phyloP scores from a whole-genome alignment of 1,139 yeast species.

The Kodamaea anthophila region DNA sequence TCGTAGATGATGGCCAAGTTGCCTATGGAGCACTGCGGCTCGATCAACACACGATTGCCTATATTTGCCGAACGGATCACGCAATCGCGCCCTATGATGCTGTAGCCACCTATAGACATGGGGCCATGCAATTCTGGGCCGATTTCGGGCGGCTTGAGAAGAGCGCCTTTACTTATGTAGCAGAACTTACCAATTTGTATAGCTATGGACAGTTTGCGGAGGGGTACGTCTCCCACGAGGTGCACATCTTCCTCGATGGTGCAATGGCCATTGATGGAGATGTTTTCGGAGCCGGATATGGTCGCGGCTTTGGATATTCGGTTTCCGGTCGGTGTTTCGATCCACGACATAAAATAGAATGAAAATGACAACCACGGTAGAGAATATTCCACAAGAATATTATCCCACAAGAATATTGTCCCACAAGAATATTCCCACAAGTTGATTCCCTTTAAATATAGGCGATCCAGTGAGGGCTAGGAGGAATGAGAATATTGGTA shows the following conservation, averaged over 20 bases:
- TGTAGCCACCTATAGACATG: constrained; percentile 52
- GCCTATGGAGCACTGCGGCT: constrained; percentile 31
- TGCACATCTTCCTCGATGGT: constrained; percentile 23
- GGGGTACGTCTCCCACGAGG: constrained; percentile 18
- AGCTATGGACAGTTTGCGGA: constrained; percentile 14
- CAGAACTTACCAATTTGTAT: constrained; percentile 52
- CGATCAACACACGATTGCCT: constrained; percentile 56
- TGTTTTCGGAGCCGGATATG: constrained; percentile 20
- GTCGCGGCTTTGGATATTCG: constrained; percentile 46
- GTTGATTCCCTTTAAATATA: too few species aligned
- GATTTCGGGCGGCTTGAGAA: constrained; percentile 5
- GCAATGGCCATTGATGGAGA: constrained; percentile 28
- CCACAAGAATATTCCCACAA: too few species aligned
- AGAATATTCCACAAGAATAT: too few species aligned
- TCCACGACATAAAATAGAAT: constrained; percentile 20
- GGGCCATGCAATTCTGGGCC: constrained; percentile 15
- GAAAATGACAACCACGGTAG: too few species aligned
- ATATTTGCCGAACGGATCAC: constrained; percentile 41
- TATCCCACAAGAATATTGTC: too few species aligned
- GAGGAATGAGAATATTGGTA: too few species aligned
- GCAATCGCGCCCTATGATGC: constrained; percentile 43
- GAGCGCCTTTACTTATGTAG: constrained; percentile 23
- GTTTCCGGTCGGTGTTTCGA: constrained; percentile 50
- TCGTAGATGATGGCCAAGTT: constrained; percentile 52
- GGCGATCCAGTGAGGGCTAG: too few species aligned